phyloP scores from a whole-genome alignment of 192 early-diverging fungal genomes.

The Chytriomyces hyalinus region DNA sequence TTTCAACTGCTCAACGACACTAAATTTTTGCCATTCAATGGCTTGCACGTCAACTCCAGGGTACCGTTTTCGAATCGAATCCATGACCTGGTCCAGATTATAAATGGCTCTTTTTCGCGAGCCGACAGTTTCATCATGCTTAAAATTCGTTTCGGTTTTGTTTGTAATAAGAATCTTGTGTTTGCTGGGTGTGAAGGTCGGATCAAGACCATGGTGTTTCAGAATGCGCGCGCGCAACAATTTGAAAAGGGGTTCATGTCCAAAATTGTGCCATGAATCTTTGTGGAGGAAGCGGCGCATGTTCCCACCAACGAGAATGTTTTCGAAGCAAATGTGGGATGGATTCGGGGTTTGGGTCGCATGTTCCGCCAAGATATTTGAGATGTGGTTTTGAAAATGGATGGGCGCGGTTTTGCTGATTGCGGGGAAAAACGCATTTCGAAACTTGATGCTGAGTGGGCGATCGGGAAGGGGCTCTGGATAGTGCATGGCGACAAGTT shows the following conservation, averaged over 20 bases:
- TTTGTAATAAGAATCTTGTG: slow-evolving; percentile 43
- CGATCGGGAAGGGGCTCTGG: slow-evolving; percentile 25
- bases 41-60: slow-evolving; percentile 4
- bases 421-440: slow-evolving; percentile 29
- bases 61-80: slow-evolving; percentile 6
- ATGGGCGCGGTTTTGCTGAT: slow-evolving; percentile 23
- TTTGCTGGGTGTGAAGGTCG: slow-evolving; percentile 9
- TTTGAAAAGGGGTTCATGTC: slow-evolving; percentile 39
- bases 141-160: slow-evolving; percentile 33
- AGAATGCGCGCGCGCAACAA: slow-evolving; percentile 26
- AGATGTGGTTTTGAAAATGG: slow-evolving; percentile 17
- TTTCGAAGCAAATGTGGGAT: slow-evolving; percentile 30
- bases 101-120: slow-evolving; percentile 32
- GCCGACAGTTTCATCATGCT: slow-evolving; percentile 8
- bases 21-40: slow-evolving; percentile 23
- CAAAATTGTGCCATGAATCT: slow-evolving; percentile 23
- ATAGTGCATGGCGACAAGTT: slow-evolving; percentile 18
- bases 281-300: slow-evolving; percentile 29
- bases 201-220: slow-evolving; percentile 25
- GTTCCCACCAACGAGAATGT: slow-evolving; percentile 35
- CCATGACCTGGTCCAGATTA: slow-evolving; percentile 33
- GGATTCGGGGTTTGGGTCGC: neutral
- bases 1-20: slow-evolving; percentile 34
- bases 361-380: neutral
- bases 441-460: slow-evolving; percentile 21